Evolutionary conservation across 2,329 filamentous ascomycete species (phyloP).

Genomic region (Scytalidium sp.): DNA sequence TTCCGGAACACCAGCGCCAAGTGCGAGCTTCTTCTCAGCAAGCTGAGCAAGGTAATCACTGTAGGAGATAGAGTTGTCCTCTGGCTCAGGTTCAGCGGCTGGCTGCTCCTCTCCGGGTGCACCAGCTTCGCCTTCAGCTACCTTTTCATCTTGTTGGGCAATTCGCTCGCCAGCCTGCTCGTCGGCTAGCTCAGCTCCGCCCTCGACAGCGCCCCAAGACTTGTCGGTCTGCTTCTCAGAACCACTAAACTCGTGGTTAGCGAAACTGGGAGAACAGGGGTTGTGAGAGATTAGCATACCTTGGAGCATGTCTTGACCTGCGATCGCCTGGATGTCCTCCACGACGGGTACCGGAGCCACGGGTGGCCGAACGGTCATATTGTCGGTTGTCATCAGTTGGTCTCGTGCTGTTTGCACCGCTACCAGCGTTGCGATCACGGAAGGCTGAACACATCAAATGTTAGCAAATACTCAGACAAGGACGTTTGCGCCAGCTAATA

Average conservation of each 20-base stretch:
- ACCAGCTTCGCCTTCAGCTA: slow-evolving; percentile 72
- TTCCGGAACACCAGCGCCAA: slow-evolving; percentile 62
- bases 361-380: slow-evolving; percentile 42
- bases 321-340: slow-evolving; percentile 19
- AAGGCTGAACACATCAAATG: slow-evolving; percentile 57
- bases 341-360: slow-evolving; percentile 49
- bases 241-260: slow-evolving; percentile 50
- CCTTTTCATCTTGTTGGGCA: slow-evolving; percentile 52
- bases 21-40: slow-evolving; percentile 72
- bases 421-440: slow-evolving; percentile 82
- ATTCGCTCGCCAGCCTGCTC: slow-evolving; percentile 90
- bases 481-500: background rate
- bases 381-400: slow-evolving; percentile 66
- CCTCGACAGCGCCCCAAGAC: slow-evolving; percentile 84
- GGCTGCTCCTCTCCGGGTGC: slow-evolving; percentile 30
- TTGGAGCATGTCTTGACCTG: slow-evolving; percentile 4
- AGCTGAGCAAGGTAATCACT: slow-evolving; percentile 79
- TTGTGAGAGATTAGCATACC: background rate
- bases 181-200: slow-evolving; percentile 81
- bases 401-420: slow-evolving; percentile 78
- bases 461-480: slow-evolving; percentile 11
- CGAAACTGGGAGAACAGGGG: background rate
- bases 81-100: slow-evolving; percentile 44
- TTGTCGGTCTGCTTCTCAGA: slow-evolving; percentile 85
- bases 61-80: slow-evolving; percentile 87